These are phyloP conservation scores for Carex myosuroides DNA, from an alignment of 176 grass and related monocot genomes.

Conservation along the genomic window DNA sequence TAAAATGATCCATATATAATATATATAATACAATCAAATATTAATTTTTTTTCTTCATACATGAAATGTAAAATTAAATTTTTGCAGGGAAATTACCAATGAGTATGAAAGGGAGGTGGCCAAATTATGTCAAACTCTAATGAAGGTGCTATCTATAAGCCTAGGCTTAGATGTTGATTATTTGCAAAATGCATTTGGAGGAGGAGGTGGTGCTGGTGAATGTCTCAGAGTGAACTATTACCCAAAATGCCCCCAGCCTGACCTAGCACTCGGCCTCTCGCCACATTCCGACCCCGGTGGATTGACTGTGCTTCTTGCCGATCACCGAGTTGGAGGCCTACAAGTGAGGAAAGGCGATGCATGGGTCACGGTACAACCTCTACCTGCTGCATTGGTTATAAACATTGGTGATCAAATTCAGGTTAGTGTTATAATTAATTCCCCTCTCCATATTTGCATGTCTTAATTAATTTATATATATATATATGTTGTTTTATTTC, in stretches of 20 bases:
- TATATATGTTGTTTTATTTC: neutral
- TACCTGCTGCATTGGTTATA: conserved; percentile 53
- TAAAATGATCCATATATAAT: neutral
- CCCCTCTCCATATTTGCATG: neutral
- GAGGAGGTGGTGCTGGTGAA: conserved; percentile 27
- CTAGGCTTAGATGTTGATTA: conserved; percentile 54
- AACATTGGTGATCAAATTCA: conserved; percentile 90
- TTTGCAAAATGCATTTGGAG: conserved; percentile 52
- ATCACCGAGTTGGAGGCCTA: conserved; percentile 64
- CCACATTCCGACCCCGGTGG: conserved; percentile 72
- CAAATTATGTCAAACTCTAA: conserved; percentile 46
- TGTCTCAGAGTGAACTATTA: conserved; percentile 82
- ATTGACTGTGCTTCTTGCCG: conserved; percentile 71
- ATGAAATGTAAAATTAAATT: neutral
- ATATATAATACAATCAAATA: neutral
- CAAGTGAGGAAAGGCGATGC: conserved; percentile 55
- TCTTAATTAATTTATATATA: neutral
- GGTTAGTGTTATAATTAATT: conserved; percentile 15
- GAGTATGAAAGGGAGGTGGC: conserved; percentile 57
- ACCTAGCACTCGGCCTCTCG: conserved; percentile 86
- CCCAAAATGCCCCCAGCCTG: conserved; percentile 86
- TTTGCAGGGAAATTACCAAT: conserved; percentile 36
- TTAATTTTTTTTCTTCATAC: neutral
- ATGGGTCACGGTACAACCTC: conserved; percentile 73
- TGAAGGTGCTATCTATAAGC: conserved; percentile 55